A percentile compares a stretch with the other conserved stretches of the same genome.
Evolutionary conservation across 805 yeast genomes (phyloP).

Genomic region (Zygotorulaspora danielsina): DNA sequence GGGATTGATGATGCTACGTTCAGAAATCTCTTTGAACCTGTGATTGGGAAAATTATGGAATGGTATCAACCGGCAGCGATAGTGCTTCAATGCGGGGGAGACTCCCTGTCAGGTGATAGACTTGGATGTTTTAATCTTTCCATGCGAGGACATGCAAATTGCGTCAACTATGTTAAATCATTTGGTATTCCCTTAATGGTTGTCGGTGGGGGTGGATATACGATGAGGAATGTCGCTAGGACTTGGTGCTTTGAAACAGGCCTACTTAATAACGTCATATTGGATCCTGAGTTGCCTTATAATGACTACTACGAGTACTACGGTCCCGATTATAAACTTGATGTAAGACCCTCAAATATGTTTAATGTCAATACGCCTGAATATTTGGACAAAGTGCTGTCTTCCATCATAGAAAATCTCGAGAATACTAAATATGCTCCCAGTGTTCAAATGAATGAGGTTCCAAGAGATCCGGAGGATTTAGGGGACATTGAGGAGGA

Average conservation of each 20-base stretch:
- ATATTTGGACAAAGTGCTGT: constrained; percentile 76
- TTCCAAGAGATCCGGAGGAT: constrained; percentile 86
- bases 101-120: constrained; percentile 88
- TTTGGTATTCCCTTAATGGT: constrained; percentile 89
- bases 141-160: constrained; percentile 91
- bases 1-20: constrained; percentile 94
- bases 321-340: constrained; percentile 94
- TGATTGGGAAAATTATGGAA: constrained; percentile 84
- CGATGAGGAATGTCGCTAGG: constrained; percentile 91
- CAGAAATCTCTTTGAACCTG: constrained; percentile 67
- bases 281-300: constrained; percentile 73
- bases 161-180: constrained; percentile 83
- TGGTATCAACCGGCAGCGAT: constrained; percentile 92
- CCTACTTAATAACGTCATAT: constrained; percentile 60
- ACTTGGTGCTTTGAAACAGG: constrained; percentile 96
- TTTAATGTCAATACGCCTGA: constrained; percentile 93
- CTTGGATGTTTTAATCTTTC: constrained; percentile 90
- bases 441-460: constrained; percentile 88
- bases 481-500: constrained; percentile 86
- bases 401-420: constrained; percentile 70
- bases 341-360: constrained; percentile 94
- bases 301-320: constrained; percentile 96
- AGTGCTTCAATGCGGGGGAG: constrained; percentile 97
- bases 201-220: constrained; percentile 97
- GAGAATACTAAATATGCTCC: constrained; percentile 94